Percentiles rank a stretch among this genome's conserved stretches.
These are phyloP conservation scores for Monilinia polystroma DNA, from an alignment of 2,329 filamentous ascomycete genomes.

Conservation along the genomic window DNA sequence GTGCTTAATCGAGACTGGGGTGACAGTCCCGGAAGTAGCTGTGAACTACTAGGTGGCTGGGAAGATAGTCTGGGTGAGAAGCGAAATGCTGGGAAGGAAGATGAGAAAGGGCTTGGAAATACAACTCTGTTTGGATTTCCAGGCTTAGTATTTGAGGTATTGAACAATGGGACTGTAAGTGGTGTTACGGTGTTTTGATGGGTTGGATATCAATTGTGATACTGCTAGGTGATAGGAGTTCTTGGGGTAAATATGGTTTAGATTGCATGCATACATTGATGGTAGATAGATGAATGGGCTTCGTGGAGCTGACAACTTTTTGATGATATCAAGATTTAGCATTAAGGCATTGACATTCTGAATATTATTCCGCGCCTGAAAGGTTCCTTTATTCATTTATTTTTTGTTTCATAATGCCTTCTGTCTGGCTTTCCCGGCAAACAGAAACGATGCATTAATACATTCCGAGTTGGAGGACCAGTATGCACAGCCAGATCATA, in stretches of 20 bases:
- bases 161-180: constrained; percentile 89
- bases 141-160: constrained; percentile 89
- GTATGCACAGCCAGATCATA: background rate
- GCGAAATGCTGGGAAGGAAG: constrained; percentile 47
- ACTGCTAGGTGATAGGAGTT: constrained; percentile 2
- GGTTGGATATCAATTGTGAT: constrained; percentile 5
- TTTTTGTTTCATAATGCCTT: background rate
- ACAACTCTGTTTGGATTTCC: constrained; percentile 93
- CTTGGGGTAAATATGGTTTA: constrained; percentile 4
- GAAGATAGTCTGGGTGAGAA: constrained; percentile 62
- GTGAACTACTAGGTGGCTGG: constrained; percentile 78
- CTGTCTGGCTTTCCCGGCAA: background rate
- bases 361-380: background rate
- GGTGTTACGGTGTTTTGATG: constrained; percentile 79
- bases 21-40: constrained; percentile 86
- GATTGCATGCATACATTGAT: constrained; percentile 1
- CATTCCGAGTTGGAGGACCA: background rate
- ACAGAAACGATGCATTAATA: background rate
- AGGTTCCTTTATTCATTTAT: background rate
- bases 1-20: constrained; percentile 88
- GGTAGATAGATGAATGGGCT: background rate
- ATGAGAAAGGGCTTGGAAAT: constrained; percentile 60
- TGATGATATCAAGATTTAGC: constrained; percentile 6
- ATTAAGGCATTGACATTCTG: constrained; percentile 1
- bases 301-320: background rate